Base-by-base conservation (phyloP, 257 asterid species). In the Handroanthus guayacan region DNA sequence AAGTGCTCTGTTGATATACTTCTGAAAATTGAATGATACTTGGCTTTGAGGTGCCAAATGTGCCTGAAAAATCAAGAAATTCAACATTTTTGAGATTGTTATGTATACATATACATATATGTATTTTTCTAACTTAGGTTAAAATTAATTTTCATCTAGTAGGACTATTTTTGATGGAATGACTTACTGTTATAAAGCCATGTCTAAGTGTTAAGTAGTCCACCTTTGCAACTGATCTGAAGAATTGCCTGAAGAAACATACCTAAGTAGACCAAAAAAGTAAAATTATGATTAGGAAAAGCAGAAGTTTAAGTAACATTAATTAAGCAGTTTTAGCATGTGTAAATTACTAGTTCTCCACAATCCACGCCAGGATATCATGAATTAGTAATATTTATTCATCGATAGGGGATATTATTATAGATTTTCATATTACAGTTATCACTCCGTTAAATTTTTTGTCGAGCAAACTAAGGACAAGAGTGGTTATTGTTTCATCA, bases 221-320 rank as follows among this genome's bases (percentile, higher is more conserved):
- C 38, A 92, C 97, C 82, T 94, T 94, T 4, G 92, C 84, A 2
- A 94, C 96, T 12, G 99, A 92, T 34, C 79, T 83, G 34, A 86
- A 44, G 78, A 94, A 94, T 81, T 94, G 99, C 54, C 97, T 84
- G 85, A 94, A 89, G 89, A 94, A 94, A 78, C 96, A 92, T 67
- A 89, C 95, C 99, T 94, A 84, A 31, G 10, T 6, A 25, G 13
- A 2, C 14, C 61, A 54, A 36, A 66, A 70, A 34, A 8, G 34
- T 1, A 45, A 50, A 12, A 6, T 17, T 62, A 8, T 6, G n/a
- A 20, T 16, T 37, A 48, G 31, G 11, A 37, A 3, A 18, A 9
- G 43, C 43, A 14, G 2, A 20, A 6, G 12, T 62, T 62, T 62
- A 31, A 31, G 39, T 20, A 58, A 34, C 3, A 14, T 14, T 9